Base-by-base conservation (phyloP, 1,139 yeast genomes). In the Zhuliangozyma parablackwelliae region DNA sequence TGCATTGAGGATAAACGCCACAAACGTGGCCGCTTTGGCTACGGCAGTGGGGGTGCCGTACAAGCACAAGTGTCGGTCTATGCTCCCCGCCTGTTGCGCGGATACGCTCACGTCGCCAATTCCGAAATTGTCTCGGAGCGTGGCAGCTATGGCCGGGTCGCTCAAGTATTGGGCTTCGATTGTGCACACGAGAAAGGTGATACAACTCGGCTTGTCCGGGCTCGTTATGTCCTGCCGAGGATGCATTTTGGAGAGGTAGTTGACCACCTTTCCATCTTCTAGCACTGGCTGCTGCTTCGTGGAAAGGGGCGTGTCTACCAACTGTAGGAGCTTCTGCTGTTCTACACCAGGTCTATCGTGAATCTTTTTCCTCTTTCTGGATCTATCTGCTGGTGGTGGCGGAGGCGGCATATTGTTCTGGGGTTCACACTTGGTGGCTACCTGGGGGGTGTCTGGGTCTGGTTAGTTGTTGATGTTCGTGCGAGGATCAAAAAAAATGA, bases 51-150 rank as follows among this genome's bases (percentile, higher is more conserved):
- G 20, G 3, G 43, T 41, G 1, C 72, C 73, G 35, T 50, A 54
- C 3, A 67, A 26, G 0, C 61, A 52, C 1, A 65, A 23, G 35
- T 49, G 52, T 29, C 63, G 41, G 30, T 65, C 71, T 9, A 60
- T 43, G 8, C 59, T 37, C 4, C 70, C 72, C 8, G 54, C 43
- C 1, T 44, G 41, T 1, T 41, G 36, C 2, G 45, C 36, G 1
- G 66, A 58, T 1, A 61, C 38, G 5, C 50, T 36, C 9, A 60
- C 20, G 30, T 55, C 59, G 7, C 40, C 47, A 6, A 59, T 42
- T 4, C 41, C 41, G 34, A 63, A 61, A 16, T 43, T 40, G 7
- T 46, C 21, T 54, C 24, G 10, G 24, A 23, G 7, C 10, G 7
- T 23, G 9, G 7, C 10, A 9, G 24, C 10, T 2, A 9, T 5